Evolutionary conservation across 768 basidiomycete genomes (phyloP).

Genomic region (Lactarius evosmus): DNA sequence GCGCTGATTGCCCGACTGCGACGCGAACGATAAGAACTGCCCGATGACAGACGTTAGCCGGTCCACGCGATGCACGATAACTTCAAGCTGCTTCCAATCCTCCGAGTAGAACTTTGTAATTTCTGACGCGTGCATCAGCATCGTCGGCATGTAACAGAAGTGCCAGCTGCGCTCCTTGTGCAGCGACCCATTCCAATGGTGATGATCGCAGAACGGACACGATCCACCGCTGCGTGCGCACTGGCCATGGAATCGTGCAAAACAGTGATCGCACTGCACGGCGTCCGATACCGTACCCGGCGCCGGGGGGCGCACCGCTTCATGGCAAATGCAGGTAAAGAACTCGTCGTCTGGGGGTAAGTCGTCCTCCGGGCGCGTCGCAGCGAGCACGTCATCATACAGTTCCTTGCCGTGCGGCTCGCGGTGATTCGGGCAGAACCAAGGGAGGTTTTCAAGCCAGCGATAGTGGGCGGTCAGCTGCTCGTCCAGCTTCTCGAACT

Average conservation of each 20-base stretch:
- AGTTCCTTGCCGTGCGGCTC: conserved; percentile 61
- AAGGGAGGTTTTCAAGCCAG: conserved; percentile 75
- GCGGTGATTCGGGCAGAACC: conserved; percentile 70
- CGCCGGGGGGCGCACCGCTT: conserved; percentile 75
- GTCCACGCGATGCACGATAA: conserved; percentile 76
- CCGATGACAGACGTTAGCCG: conserved; percentile 71
- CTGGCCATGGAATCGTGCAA: conserved; percentile 79
- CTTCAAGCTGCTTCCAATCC: conserved; percentile 76
- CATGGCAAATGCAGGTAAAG: conserved; percentile 79
- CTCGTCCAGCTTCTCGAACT: conserved; percentile 66
- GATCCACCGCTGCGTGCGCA: conserved; percentile 88
- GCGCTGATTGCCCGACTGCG: conserved; percentile 67
- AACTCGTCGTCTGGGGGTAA: conserved; percentile 75
- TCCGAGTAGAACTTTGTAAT: conserved; percentile 75
- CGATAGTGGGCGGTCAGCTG: conserved; percentile 64
- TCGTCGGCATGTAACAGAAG: conserved; percentile 72
- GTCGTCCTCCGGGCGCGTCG: conserved; percentile 75
- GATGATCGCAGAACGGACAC: conserved; percentile 88
- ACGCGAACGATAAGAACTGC: conserved; percentile 73
- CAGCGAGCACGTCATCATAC: conserved; percentile 70
- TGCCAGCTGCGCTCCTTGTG: conserved; percentile 82
- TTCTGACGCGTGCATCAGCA: conserved; percentile 71
- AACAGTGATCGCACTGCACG: conserved; percentile 88
- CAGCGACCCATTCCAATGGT: conserved; percentile 86
- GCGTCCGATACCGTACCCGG: conserved; percentile 74